These are phyloP conservation scores for Sclerospora graminicola DNA, from an alignment of 352 stramenopile genomes.

Conservation along the genomic window DNA sequence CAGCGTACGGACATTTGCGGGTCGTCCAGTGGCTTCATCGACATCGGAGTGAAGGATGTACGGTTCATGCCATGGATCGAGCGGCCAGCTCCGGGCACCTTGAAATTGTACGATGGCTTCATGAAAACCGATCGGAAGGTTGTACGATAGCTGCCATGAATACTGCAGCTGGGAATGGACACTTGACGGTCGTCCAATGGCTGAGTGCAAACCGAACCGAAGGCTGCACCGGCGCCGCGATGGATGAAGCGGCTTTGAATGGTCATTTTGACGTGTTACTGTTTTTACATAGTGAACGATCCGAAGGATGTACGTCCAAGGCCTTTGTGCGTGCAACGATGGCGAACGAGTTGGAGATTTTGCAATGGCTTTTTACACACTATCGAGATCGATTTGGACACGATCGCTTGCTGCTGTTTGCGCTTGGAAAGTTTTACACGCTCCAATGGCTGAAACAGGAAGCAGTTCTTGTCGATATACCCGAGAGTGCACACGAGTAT, in stretches of 20 bases:
- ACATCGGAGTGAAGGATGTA: slow-evolving; percentile 23
- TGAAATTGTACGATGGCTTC: slow-evolving; percentile 21
- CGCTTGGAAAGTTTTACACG: slow-evolving; percentile 27
- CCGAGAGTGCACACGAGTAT: slow-evolving; percentile 16
- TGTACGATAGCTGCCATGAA: slow-evolving; percentile 22
- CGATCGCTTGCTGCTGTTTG: slow-evolving; percentile 26
- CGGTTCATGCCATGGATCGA: slow-evolving; percentile 21
- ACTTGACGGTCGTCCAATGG: slow-evolving; percentile 21
- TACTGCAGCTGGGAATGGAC: slow-evolving; percentile 16
- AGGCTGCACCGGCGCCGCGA: slow-evolving; percentile 21
- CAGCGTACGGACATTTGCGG: slow-evolving; percentile 17
- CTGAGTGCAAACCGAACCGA: slow-evolving; percentile 18
- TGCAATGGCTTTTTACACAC: slow-evolving; percentile 29
- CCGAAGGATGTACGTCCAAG: slow-evolving; percentile 14
- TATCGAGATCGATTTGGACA: slow-evolving; percentile 17
- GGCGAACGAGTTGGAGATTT: slow-evolving; percentile 24
- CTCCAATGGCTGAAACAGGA: slow-evolving; percentile 29
- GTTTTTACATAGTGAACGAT: slow-evolving; percentile 20
- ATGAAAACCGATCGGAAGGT: slow-evolving; percentile 14
- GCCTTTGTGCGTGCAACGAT: slow-evolving; percentile 30
- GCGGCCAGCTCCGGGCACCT: slow-evolving; percentile 15
- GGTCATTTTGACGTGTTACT: slow-evolving; percentile 33
- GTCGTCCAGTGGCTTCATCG: slow-evolving; percentile 24
- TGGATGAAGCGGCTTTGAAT: slow-evolving; percentile 21
- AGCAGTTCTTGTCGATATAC: slow-evolving; percentile 12